Base-by-base conservation (phyloP, 306 rosid species). In the Ceratonia siliqua region DNA sequence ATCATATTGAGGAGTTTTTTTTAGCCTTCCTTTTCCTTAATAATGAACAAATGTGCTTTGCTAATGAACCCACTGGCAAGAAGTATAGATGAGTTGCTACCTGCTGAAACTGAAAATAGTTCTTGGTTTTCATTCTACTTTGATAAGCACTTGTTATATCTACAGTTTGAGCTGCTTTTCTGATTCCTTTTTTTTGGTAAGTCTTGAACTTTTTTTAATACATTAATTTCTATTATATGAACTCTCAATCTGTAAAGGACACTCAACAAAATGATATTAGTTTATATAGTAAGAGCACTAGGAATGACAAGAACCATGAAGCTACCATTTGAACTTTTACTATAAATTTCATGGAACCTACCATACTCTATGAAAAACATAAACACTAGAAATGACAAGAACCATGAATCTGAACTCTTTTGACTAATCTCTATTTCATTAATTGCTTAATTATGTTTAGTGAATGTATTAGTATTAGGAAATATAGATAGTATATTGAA, bases 101-200 rank as follows among this genome's bases (percentile, higher is more conserved):
- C 96, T 0, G 15, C 68, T 2, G 59, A 83, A 70, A 59, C 87
- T 69, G 58, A 94, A 53, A 80, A 52, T 30, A 87, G 67, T 67
- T 54, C 24, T 63, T 78, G 89, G 89, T 87, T 72, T 85, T 33
- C 78, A 33, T 92, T 77, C 83, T 85, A 70, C 70, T 92, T 7
- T 84, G 94, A 85, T 85, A 91, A 22, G 62, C 79, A 61, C 94
- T 92, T 8, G 96, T 92, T 14, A 42, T 55, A 25, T 92, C 96
- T 52, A 82, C 89, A 3, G 90, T 90, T 84, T 90, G 89, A 52
- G 92, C 81, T 36, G 98, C 96, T 63, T 90, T 90, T 82, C 65
- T 92, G 75, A 82, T 92, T 79, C 98, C 98, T 1, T 90, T 92
- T 92, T 84, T 90, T 92, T 6, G 98, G 98, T 90, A 81, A 78